Percentiles rank a stretch among this genome's conserved stretches.
Evolutionary conservation across 23 red algal genomes (phyloP).

Genomic region (Gracilaria caudata): DNA sequence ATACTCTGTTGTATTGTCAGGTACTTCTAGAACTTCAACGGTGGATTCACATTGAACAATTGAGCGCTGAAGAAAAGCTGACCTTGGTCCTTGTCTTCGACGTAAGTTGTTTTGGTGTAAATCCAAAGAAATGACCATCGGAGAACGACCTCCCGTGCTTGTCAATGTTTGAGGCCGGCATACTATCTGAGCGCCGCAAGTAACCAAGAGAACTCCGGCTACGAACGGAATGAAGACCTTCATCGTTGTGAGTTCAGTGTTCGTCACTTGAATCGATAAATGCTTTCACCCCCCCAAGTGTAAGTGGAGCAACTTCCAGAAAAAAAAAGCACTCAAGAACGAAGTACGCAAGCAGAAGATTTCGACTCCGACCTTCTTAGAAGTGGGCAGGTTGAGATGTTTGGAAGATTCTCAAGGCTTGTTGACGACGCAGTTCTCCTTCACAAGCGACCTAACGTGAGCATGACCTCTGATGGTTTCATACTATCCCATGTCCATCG

Average conservation of each 20-base stretch:
- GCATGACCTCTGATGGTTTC: background rate
- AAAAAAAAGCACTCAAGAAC: background rate
- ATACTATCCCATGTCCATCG: background rate
- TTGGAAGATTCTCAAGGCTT: background rate
- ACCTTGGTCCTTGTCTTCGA: constrained; percentile 1
- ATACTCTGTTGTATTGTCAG: constrained; percentile 31
- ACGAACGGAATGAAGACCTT: background rate
- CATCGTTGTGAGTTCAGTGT: background rate
- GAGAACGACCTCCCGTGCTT: background rate
- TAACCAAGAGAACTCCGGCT: background rate
- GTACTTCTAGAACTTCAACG: constrained; percentile 46
- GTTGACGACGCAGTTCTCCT: background rate
- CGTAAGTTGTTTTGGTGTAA: background rate
- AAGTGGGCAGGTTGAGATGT: background rate
- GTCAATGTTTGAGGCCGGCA: constrained; percentile 13
- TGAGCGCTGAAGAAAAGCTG: constrained; percentile 15
- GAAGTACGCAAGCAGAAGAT: background rate
- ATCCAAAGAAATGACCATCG: constrained; percentile 2
- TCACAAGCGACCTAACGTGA: background rate
- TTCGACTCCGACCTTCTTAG: background rate
- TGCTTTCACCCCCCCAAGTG: too few relatives aligned
- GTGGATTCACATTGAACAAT: constrained; percentile 23
- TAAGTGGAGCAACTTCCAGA: background rate
- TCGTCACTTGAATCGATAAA: background rate
- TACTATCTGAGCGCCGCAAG: background rate